Evolutionary conservation across 768 basidiomycete genomes (phyloP), one percentile per base, ranked within the genome.

Genomic region (Pleurotus salmoneostramineus): DNA sequence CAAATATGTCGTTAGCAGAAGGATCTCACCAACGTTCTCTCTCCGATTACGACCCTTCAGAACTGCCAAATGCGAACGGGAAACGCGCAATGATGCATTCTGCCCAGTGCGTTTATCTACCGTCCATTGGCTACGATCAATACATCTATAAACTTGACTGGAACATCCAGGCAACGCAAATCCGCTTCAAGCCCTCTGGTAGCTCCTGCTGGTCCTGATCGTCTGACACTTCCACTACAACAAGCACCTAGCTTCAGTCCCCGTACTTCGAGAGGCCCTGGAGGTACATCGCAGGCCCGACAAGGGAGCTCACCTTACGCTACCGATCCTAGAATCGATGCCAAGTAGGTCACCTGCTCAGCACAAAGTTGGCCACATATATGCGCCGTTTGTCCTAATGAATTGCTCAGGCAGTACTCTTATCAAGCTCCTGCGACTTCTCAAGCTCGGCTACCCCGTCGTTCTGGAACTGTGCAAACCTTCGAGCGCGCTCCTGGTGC

Each of bases 161-260:
- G 40, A 15, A 45, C 2, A 54, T 43, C 40, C 59, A 32, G 63
- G 64, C 46, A 31, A 60, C 58, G 70, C 15, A 51, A 45, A 35
- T 14, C 51, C 6, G 42, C 51, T 6, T 58, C 58, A 1, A 91
- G 88, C 64, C 86, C 89, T 34, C 81, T 76, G 15, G 62, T 69
- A 3, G 83, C 82, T 1, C 84, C 87, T 14, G 58, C 82, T 8
- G 86, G 77, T 15, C 88, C 88, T 27, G 72, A 81, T 62, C 73
- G 91, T 67, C 75, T 92, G 36, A 92, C 89, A 2, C 74, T 91
- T 17, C 85, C 84, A 14, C 82, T 76, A 10, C 78, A 80, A 44
- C 87, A 87, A 63, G 73, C 76, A 44, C 80, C 83, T 6, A 74
- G 70, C 35, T 65, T 80, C 27, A 71, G 72, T 3, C 66, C 72